Evolutionary conservation across 176 grass and related monocot species (phyloP).

Genomic region (Eragrostis curvula): DNA sequence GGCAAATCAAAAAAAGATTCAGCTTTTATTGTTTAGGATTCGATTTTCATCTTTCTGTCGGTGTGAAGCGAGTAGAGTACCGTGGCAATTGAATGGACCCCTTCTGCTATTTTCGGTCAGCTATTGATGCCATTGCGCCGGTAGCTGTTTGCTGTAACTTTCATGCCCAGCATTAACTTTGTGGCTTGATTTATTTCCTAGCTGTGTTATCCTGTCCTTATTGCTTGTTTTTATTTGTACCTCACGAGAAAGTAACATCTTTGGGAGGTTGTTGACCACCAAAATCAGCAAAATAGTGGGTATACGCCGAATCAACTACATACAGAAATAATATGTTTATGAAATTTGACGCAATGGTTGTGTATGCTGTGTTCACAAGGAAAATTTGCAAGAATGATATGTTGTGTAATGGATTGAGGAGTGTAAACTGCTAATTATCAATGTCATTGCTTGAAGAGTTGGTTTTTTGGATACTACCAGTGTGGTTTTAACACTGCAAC

Average conservation of each 20-base stretch:
- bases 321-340: neutral
- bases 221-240: neutral
- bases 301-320: neutral
- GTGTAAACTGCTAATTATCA: too few species aligned
- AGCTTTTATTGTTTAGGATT: slow-evolving; percentile 35
- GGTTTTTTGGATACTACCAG: neutral
- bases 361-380: neutral
- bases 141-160: neutral
- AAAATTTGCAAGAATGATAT: neutral
- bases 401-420: too few species aligned
- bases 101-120: neutral
- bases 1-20: slow-evolving; percentile 23
- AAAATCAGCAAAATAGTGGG: neutral
- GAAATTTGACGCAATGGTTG: neutral
- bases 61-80: slow-evolving; percentile 21
- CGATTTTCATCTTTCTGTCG: neutral
- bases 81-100: neutral
- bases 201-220: neutral
- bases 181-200: slow-evolving; percentile 2
- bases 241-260: neutral
- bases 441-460: neutral
- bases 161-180: neutral
- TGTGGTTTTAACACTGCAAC: neutral
- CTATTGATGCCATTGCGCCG: neutral
- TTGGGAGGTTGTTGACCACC: neutral